A percentile compares a stretch with the other conserved stretches of the same genome.
Conservation (phyloP, 1,139 yeast species). For the Sugiyamaella grinbergsii region DNA sequence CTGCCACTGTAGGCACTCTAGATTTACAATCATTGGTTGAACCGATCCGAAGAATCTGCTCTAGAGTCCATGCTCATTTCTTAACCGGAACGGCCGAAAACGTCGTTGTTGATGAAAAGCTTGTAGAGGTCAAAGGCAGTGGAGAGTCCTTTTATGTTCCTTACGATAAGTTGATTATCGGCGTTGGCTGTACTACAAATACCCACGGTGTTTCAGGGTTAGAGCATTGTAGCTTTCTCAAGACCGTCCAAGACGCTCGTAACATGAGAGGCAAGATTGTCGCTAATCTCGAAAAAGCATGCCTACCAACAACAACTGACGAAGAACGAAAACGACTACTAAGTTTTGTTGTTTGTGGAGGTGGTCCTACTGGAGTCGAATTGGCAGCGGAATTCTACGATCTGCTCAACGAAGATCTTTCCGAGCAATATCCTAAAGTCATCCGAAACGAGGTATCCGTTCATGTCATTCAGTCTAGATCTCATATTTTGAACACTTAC, state of each 20-base stretch:
- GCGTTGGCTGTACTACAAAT: constrained; percentile 64
- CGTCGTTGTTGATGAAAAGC: constrained; percentile 53
- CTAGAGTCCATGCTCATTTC: constrained; percentile 54
- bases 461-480: constrained; percentile 65
- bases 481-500: constrained; percentile 63
- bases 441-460: constrained; percentile 61
- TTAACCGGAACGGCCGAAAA: constrained; percentile 59
- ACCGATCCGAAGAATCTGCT: constrained; percentile 56
- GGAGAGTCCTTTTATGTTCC: constrained; percentile 55
- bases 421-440: constrained; percentile 55
- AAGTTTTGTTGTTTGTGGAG: constrained; percentile 68
- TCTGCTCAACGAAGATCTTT: constrained; percentile 59
- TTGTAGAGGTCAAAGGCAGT: constrained; percentile 56
- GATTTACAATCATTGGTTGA: constrained; percentile 57
- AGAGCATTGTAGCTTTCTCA: constrained; percentile 57
- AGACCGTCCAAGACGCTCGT: constrained; percentile 67
- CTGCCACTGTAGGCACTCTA: constrained; percentile 62
- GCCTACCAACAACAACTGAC: constrained; percentile 60
- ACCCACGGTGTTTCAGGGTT: constrained; percentile 69
- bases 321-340: constrained; percentile 59
- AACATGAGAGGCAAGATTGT: constrained; percentile 56
- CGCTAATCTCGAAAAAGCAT: constrained; percentile 57
- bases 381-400: constrained; percentile 67
- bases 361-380: constrained; percentile 73
- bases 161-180: constrained; percentile 63